Base-by-base conservation (phyloP, 495 filamentous ascomycete species). In the Aspergillus avenaceus region DNA sequence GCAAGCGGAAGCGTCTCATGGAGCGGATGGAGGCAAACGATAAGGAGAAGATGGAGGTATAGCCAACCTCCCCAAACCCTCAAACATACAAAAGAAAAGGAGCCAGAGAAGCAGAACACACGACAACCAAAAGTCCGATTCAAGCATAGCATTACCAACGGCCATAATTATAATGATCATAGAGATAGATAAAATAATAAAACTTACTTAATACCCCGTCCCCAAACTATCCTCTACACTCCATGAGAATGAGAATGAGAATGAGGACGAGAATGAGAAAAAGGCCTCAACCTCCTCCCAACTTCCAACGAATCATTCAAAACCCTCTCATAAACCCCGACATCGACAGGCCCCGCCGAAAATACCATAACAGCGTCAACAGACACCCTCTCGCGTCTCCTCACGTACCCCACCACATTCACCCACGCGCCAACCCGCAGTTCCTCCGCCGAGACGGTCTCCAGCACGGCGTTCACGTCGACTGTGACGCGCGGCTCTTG, bases 381-480 rank as follows among this genome's bases (percentile, higher is more conserved):
- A 52, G 62, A 60, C 38, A 77, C 49, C 22, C 57, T 41, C 24
- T 42, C 21, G 21, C 14, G 41, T 13, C 62, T 61, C 52, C 59
- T 75, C 28, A 95, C 74, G 64, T 96, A 96, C 2, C 92, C 93
- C 45, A 96, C 78, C 0, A 97, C 79, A 64, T 96, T 93, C 16
- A 96, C 63, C 93, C 93, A 98, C 41, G 86, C 80, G n/a, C 93
- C 93, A 5, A 86, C 70, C 32, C 82, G 74, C 46, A 84, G 75
- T 23, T 88, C 82, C 45, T 84, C 81, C 24, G 76, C 63, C 18
- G 82, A 81, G 49, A 91, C 58, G 16, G 69, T 73, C 47, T 81
- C 78, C 4, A 96, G 73, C 13, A 95, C 62, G 44, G 88, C 79
- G 41, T 82, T 77, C 41, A 95, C 78, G 61, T 91, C 80, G 19